phyloP scores from a whole-genome alignment of 192 early-diverging fungal species.

The Coemansia sp. region DNA sequence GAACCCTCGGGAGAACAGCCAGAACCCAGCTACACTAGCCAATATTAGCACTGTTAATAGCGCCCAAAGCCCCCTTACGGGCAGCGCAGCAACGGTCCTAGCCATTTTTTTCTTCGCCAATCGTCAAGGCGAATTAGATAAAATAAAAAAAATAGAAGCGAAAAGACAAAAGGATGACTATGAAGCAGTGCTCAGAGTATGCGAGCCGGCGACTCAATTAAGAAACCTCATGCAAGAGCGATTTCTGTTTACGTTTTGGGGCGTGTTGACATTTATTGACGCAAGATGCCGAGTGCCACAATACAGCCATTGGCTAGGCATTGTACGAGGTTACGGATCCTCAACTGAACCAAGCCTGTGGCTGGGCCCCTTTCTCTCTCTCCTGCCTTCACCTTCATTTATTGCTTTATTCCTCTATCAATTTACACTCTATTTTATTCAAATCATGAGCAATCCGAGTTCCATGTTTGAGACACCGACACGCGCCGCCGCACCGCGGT shows the following conservation, averaged over 20 bases:
- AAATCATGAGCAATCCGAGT: slow-evolving; percentile 22
- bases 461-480: slow-evolving; percentile 39
- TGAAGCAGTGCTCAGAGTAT: background rate
- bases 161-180: background rate
- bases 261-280: background rate
- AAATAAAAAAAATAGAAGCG: background rate
- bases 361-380: background rate
- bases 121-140: background rate
- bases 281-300: background rate
- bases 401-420: background rate
- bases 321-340: slow-evolving; percentile 1
- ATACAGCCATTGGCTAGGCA: background rate
- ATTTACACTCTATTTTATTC: background rate
- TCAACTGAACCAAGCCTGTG: background rate
- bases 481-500: slow-evolving; percentile 26
- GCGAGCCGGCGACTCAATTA: too few species aligned
- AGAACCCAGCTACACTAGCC: slow-evolving; percentile 52
- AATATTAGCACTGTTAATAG: slow-evolving; percentile 20
- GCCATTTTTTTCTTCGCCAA: background rate
- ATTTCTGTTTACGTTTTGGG: too few species aligned
- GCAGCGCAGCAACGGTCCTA: slow-evolving; percentile 5
- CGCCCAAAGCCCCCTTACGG: slow-evolving; percentile 34
- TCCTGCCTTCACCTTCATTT: background rate
- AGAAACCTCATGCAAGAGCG: too few species aligned
- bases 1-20: slow-evolving; percentile 72